These are phyloP conservation scores for Blastocystis sp. DNA, from an alignment of 352 stramenopile species.

Conservation along the genomic window DNA sequence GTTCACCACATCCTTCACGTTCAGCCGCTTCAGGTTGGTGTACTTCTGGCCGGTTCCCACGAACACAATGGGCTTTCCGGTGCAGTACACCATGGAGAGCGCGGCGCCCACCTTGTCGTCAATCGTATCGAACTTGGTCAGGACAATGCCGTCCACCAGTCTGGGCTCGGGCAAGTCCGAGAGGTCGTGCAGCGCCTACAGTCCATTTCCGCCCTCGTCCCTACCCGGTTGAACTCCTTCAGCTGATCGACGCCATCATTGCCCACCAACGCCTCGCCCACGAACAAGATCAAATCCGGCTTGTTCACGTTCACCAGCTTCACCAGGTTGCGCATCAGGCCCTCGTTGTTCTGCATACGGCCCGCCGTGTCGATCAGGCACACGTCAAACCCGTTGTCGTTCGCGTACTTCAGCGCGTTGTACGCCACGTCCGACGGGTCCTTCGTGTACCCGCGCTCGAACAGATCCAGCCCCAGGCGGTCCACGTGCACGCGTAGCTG, in stretches of 20 bases:
- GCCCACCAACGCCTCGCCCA: constrained; percentile 95
- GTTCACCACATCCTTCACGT: constrained; percentile 89
- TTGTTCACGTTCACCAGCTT: constrained; percentile 93
- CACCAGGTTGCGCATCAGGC: constrained; percentile 92
- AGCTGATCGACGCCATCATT: constrained; percentile 98
- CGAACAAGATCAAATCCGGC: constrained; percentile 94
- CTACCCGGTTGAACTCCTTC: constrained; percentile 86
- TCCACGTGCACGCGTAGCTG: constrained; percentile 94
- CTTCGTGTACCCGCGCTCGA: constrained; percentile 92
- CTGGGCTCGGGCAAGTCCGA: constrained; percentile 76
- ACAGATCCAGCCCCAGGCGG: constrained; percentile 90
- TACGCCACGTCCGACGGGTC: constrained; percentile 89
- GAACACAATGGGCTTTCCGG: constrained; percentile 95
- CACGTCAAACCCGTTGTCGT: constrained; percentile 88
- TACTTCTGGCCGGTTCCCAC: constrained; percentile 98
- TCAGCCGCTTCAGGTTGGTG: constrained; percentile 95
- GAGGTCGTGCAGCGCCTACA: constrained; percentile 69
- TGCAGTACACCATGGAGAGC: constrained; percentile 97
- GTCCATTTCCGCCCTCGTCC: constrained; percentile 26
- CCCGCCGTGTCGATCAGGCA: constrained; percentile 97
- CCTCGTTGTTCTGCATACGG: constrained; percentile 98
- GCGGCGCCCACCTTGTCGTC: constrained; percentile 98
- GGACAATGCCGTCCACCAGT: constrained; percentile 93
- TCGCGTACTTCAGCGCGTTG: constrained; percentile 89
- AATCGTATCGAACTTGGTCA: constrained; percentile 99